Evolutionary conservation across 352 stramenopile species (phyloP), one percentile per base, ranked within the genome.

Genomic region (Phytophthora crassamura): DNA sequence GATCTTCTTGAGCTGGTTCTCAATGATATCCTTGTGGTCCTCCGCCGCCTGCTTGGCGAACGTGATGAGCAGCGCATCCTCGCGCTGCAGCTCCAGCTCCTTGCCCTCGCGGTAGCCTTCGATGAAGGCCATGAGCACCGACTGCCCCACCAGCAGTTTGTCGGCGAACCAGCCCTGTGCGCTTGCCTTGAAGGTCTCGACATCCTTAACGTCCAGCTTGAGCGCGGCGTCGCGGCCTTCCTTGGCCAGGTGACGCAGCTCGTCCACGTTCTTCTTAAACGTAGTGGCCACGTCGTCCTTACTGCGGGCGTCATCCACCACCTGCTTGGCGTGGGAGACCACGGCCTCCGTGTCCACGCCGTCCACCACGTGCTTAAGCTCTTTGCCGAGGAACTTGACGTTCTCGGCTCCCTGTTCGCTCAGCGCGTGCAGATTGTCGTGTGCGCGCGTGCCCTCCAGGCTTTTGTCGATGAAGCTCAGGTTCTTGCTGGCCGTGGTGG

Each of bases 91-190:
- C 66, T 96, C 88, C 46, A 91, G 71, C 46, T 81, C 59, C 51
- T 96, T 96, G 43, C 88, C 88, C 36, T 87, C 80, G 6, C 78
- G 74, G 73, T 96, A 96, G 10, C 88, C 88, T 2, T 88, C 75
- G 59, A 96, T 93, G 46, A 94, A 96, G 33, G 84, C 82, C 74
- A 90, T 73, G 28, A 96, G 69, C 66, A 94, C 87, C 7, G 77
- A 78, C 62, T 94, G 86, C 15, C 83, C 88, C 22, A 96, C 86
- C 54, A 90, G 69, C 56, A 96, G 73, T 50, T 96, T 96, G 74
- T 96, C 88, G 2, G 83, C 82, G 16, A 93, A 75, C 88, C 88
- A 96, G 54, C 78, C 88, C 63, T 96, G 84, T 34, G 74, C 72
- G 1, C 86, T 84, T 4, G 38, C 43, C 64, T 92, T 91, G 22